Evolutionary conservation across 305 asterid species (phyloP).

Genomic region (Coffea humblotiana): DNA sequence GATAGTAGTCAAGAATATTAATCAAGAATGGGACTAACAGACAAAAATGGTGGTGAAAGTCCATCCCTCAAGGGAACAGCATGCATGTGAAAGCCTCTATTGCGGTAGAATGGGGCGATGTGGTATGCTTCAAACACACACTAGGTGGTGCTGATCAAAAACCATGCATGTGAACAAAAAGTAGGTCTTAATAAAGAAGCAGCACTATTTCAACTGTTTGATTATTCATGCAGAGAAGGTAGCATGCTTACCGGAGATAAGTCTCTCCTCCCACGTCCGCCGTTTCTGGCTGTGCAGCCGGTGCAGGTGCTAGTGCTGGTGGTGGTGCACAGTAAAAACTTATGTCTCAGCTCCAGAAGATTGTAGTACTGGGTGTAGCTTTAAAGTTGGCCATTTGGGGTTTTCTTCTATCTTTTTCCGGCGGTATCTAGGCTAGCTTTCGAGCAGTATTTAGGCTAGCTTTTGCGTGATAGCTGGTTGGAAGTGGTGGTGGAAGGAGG

Average conservation of each 20-base stretch:
- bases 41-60: constrained; percentile 18
- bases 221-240: background rate
- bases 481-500: constrained; percentile 16
- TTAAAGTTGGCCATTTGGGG: constrained; percentile 29
- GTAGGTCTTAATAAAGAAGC: background rate
- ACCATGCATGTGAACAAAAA: constrained; percentile 53
- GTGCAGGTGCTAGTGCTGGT: background rate
- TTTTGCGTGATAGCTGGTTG: background rate
- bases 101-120: constrained; percentile 17
- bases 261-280: constrained; percentile 35
- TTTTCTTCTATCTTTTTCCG: background rate
- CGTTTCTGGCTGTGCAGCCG: constrained; percentile 35
- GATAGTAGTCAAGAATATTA: constrained; percentile 16
- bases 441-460: background rate
- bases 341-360: constrained; percentile 7
- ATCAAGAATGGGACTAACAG: constrained; percentile 19
- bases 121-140: constrained; percentile 40
- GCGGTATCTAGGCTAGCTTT: background rate
- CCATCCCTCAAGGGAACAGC: constrained; percentile 38
- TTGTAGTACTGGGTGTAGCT: background rate
- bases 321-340: constrained; percentile 11
- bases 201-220: background rate
- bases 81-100: constrained; percentile 44
- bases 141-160: constrained; percentile 19
- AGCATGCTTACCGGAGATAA: constrained; percentile 29